Evolutionary conservation across 257 asterid genomes (phyloP).

Genomic region (Haberlea rhodopensis): DNA sequence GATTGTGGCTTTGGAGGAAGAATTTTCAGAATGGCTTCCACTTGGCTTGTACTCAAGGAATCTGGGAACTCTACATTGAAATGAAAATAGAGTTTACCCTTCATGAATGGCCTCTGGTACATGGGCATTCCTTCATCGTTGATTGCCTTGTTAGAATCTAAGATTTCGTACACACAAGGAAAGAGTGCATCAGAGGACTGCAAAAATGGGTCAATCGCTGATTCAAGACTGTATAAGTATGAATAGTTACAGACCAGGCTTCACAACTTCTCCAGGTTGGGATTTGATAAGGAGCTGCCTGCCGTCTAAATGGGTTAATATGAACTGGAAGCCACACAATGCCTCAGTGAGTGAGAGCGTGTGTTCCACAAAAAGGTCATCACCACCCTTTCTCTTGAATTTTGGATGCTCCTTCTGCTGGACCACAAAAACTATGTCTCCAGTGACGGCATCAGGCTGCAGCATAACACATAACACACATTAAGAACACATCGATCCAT

Average conservation of each 20-base stretch:
- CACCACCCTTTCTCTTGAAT: conserved; percentile 58
- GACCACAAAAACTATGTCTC: conserved; percentile 62
- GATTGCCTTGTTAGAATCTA: conserved; percentile 60
- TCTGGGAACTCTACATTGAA: conserved; percentile 61
- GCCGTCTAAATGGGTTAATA: conserved; percentile 56
- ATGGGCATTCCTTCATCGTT: conserved; percentile 74
- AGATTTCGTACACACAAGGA: background rate
- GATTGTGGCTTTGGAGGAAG: conserved; percentile 47
- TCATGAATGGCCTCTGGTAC: too few species aligned
- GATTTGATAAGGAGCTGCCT: conserved; percentile 64
- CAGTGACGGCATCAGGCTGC: conserved; percentile 69
- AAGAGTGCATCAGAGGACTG: background rate
- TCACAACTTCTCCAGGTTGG: conserved; percentile 62
- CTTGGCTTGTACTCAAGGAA: conserved; percentile 44
- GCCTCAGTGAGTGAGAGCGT: conserved; percentile 60
- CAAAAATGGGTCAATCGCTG: too few species aligned
- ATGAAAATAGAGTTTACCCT: conserved; percentile 56
- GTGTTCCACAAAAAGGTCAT: conserved; percentile 66
- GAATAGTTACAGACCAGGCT: conserved; percentile 47
- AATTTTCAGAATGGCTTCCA: conserved; percentile 33
- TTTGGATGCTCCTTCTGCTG: conserved; percentile 73
- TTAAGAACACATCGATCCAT: background rate
- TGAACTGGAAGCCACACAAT: conserved; percentile 65
- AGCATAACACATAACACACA: background rate
- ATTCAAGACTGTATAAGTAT: background rate